Conservation (phyloP, 225 moss, liverwort and hornwort species). For the Marchantia paleacea region DNA sequence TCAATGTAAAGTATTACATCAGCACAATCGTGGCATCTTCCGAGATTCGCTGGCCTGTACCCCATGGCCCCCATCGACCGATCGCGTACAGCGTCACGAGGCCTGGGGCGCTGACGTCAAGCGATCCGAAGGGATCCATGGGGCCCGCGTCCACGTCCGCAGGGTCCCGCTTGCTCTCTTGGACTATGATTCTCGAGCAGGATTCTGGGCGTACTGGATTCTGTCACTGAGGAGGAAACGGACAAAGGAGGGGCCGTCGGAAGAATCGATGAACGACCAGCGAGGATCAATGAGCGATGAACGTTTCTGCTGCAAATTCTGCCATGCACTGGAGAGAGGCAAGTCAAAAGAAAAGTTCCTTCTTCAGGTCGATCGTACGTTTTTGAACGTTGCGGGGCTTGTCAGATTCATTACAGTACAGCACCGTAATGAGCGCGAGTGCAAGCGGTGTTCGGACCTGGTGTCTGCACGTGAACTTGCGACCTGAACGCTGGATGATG, state of each 20-base stretch:
- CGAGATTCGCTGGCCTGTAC: background rate
- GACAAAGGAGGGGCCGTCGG: background rate
- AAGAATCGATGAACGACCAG: background rate
- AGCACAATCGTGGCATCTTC: background rate
- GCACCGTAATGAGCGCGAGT: background rate
- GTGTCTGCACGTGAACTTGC: background rate
- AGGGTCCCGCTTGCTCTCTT: background rate
- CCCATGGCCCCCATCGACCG: background rate
- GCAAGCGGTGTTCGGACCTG: background rate
- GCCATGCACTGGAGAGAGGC: background rate
- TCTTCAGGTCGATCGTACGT: background rate
- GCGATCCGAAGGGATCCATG: background rate
- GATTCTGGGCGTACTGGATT: background rate
- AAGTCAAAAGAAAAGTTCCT: background rate
- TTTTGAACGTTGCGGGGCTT: background rate
- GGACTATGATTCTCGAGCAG: background rate
- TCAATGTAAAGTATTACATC: background rate
- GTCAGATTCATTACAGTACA: background rate
- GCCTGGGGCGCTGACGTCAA: background rate
- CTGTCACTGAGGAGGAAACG: background rate
- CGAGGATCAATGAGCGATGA: too few species aligned
- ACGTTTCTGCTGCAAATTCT: too few species aligned
- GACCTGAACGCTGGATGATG: background rate
- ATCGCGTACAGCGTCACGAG: background rate
- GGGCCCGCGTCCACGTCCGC: background rate